Conservation (phyloP, 805 yeast genomes). For the Wickerhamiella occidentalis region DNA sequence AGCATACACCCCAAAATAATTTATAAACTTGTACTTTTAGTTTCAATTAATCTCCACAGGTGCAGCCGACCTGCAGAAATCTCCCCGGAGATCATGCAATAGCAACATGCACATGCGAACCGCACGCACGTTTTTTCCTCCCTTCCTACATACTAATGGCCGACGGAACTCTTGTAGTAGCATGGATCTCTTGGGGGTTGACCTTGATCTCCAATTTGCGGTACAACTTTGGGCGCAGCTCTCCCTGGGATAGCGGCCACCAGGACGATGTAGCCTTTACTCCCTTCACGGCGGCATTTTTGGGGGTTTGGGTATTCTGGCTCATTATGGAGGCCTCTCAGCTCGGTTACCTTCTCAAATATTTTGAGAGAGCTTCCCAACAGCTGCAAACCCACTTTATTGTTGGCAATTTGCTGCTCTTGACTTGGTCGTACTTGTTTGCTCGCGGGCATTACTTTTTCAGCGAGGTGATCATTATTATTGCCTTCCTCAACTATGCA, state of each 20-base stretch:
- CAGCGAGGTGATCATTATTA: conserved; percentile 44
- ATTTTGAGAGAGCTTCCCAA: conserved; percentile 20
- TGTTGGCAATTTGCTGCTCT: conserved; percentile 45
- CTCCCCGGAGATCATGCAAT: conserved; percentile 2
- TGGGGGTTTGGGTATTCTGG: conserved; percentile 43
- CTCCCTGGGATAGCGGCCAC: conserved; percentile 33
- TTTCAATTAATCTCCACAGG: neutral
- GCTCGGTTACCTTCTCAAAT: conserved; percentile 28
- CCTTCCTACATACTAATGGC: neutral
- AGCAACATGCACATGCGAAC: neutral
- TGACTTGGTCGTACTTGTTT: conserved; percentile 55
- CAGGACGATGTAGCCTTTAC: conserved; percentile 44
- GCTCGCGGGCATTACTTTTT: conserved; percentile 45
- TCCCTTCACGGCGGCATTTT: conserved; percentile 48
- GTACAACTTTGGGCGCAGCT: conserved; percentile 45
- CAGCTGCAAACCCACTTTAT: conserved; percentile 49
- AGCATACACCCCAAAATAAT: conserved; percentile 29
- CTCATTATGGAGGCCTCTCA: conserved; percentile 41
- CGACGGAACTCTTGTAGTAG: conserved; percentile 29
- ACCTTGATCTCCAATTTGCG: conserved; percentile 45
- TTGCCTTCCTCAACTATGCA: conserved; percentile 49
- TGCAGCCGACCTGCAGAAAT: neutral
- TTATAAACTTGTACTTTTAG: neutral
- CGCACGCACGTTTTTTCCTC: neutral
- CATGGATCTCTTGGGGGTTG: conserved; percentile 43